Percentiles rank a stretch among this genome's conserved stretches.
Conservation (phyloP, 2,329 filamentous ascomycete genomes). For the Fusarium verrucosum region DNA sequence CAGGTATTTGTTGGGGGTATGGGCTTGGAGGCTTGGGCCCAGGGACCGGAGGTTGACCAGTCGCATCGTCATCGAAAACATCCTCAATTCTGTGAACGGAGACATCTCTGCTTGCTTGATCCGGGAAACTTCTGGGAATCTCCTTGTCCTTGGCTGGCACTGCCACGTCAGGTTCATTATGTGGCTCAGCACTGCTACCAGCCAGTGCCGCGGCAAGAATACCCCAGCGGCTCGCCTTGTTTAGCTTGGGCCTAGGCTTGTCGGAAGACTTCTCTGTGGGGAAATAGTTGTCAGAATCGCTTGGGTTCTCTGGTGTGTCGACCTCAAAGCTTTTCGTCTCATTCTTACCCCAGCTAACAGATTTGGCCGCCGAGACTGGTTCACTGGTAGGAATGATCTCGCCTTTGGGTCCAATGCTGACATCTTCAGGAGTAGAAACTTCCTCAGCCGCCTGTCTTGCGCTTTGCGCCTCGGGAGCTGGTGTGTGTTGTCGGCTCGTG, state of each 20-base stretch:
- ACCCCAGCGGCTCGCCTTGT: slow-evolving; percentile 60
- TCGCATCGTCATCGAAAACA: slow-evolving; percentile 51
- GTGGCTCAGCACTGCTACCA: slow-evolving; percentile 52
- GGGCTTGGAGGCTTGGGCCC: slow-evolving; percentile 66
- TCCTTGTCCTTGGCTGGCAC: slow-evolving; percentile 18
- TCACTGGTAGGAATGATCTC: slow-evolving; percentile 52
- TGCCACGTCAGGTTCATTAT: slow-evolving; percentile 47
- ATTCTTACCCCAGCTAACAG: slow-evolving; percentile 72
- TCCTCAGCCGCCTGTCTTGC: slow-evolving; percentile 28
- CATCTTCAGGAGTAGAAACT: slow-evolving; percentile 44
- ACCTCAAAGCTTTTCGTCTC: slow-evolving; percentile 71
- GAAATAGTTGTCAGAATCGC: slow-evolving; percentile 46
- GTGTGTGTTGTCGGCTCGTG: slow-evolving; percentile 56
- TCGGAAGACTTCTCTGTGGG: slow-evolving; percentile 38
- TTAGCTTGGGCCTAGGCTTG: slow-evolving; percentile 49
- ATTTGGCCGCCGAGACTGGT: slow-evolving; percentile 55
- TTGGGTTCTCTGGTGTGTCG: slow-evolving; percentile 63
- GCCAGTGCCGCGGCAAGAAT: slow-evolving; percentile 61
- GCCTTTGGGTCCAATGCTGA: slow-evolving; percentile 53
- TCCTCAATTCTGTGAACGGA: slow-evolving; percentile 31
- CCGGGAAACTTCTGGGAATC: slow-evolving; percentile 26
- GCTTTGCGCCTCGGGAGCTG: slow-evolving; percentile 46
- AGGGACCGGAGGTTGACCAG: slow-evolving; percentile 59
- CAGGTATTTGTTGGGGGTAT: slow-evolving; percentile 65
- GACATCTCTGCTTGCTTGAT: slow-evolving; percentile 31